Evolutionary conservation across 2,329 filamentous ascomycete species (phyloP).

Genomic region (Ophiocordyceps sinensis): DNA sequence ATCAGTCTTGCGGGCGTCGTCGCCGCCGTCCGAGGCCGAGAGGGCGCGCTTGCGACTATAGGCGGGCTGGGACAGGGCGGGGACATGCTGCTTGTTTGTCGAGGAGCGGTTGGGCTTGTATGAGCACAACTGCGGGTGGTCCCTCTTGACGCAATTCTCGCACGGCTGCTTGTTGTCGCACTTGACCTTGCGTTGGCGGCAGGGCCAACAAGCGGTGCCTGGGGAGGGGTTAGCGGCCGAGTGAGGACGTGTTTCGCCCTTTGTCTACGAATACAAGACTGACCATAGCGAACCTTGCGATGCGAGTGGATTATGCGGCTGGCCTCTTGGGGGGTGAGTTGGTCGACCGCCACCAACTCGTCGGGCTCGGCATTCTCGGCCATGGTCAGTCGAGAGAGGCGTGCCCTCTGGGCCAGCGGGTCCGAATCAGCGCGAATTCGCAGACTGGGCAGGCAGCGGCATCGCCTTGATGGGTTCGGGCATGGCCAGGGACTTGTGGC

Average conservation of each 20-base stretch:
- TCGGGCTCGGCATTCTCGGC: constrained; percentile 28
- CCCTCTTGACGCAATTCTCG: constrained; percentile 53
- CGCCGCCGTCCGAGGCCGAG: constrained; percentile 17
- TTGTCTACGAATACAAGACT: constrained; percentile 15
- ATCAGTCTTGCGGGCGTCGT: constrained; percentile 18
- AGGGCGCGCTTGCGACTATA: constrained; percentile 18
- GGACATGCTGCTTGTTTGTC: constrained; percentile 21
- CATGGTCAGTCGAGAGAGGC: constrained; percentile 17
- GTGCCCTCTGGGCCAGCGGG: no score
- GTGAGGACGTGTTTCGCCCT: no score
- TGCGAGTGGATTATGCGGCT: constrained; percentile 56
- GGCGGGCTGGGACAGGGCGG: constrained; percentile 10
- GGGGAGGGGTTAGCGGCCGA: neutral
- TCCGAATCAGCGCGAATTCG: no score
- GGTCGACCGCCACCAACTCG: constrained; percentile 33
- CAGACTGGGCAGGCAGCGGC: no score
- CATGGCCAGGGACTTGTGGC: no score
- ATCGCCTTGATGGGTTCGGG: no score
- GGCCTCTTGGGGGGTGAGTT: constrained; percentile 50
- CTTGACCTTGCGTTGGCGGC: constrained; percentile 53
- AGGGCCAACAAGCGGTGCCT: constrained; percentile 54
- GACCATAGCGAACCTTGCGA: constrained; percentile 55
- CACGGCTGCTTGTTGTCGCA: constrained; percentile 56
- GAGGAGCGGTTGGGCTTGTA: constrained; percentile 46
- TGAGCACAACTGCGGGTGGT: constrained; percentile 49